Evolutionary conservation across 768 basidiomycete genomes (phyloP).

Genomic region (Mycena polygramma): DNA sequence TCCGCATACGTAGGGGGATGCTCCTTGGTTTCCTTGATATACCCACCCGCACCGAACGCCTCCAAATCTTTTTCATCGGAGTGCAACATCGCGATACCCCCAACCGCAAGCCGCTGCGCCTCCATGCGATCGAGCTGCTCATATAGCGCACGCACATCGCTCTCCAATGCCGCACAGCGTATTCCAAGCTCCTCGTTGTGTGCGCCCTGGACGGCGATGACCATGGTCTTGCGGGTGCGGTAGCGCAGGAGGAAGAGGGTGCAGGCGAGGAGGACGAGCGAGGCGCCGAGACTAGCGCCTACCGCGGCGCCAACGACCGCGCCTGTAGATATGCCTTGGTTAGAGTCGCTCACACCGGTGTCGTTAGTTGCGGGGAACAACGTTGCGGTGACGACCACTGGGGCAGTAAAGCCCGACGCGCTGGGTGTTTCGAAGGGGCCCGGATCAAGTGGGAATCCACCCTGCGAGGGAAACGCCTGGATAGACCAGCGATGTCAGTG

Average conservation of each 20-base stretch:
- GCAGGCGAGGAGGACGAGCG: slow-evolving; percentile 16
- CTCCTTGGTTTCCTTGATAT: not conserved
- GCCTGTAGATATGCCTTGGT: not conserved
- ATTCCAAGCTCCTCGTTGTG: too few species aligned
- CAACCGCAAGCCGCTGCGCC: not conserved
- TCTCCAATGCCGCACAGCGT: slow-evolving; percentile 1
- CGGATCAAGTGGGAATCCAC: too few species aligned
- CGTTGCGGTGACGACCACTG: too few species aligned
- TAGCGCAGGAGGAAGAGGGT: not conserved
- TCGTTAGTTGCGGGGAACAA: too few species aligned
- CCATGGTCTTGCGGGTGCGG: not conserved
- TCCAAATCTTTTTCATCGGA: slow-evolving; percentile 2
- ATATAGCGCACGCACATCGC: not conserved
- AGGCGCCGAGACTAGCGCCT: slow-evolving; percentile 16
- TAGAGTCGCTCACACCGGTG: too few species aligned
- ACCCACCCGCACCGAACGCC: not conserved
- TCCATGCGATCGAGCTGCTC: slow-evolving; percentile 9
- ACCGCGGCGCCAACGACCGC: slow-evolving; percentile 14
- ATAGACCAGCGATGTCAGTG: too few species aligned
- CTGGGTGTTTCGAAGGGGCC: too few species aligned
- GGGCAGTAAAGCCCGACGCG: too few species aligned
- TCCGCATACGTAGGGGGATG: not conserved
- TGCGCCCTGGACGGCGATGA: not conserved
- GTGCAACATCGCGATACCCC: not conserved
- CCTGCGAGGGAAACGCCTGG: too few species aligned